Evolutionary conservation across 2,329 filamentous ascomycete species (phyloP), one percentile per base, ranked within the genome.

Genomic region (Penicillium sp.): DNA sequence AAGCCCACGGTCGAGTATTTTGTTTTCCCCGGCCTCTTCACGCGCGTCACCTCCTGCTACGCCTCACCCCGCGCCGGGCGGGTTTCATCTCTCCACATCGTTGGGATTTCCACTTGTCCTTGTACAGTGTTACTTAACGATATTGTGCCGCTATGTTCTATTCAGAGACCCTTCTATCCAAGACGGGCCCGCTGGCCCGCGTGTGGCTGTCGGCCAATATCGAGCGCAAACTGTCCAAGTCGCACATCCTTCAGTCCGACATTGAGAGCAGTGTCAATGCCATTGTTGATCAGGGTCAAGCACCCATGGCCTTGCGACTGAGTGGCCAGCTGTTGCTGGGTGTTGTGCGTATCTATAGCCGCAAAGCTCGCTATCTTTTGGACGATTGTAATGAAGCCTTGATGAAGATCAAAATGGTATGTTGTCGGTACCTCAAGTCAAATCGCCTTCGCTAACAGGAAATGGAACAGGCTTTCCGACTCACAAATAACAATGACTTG

Each of bases 191-290:
- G 70, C 79, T 99, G 81, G 94, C 94, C 77, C 90, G 92, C 72
- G 92, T 97, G 79, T 99, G 94, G 94, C 85, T 97, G 59, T 96
- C 94, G 29, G 92, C 94, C 79, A 99, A 97, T 77, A 83, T 97
- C 62, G 94, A 97, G 84, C 92, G 93, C 81, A 99, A 97, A 80
- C 86, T 99, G 57, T 96, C 92, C 66, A 99, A 99, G 79, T 92
- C 91, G 61, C 92, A 97, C 69, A 94, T 97, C 64, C 75, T 99
- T 61, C 91, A 96, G 72, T 93, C 92, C 56, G 95, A 96, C 77
- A 89, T 99, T 66, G 89, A 93, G 68, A 90, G 92, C 78, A 96
- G 92, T 75, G 92, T 99, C 62, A 89, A 91, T 74, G 91, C 92
- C 65, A 99, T 99, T 74, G 94, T 97, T 64, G 90, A 90, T 56